Percentiles rank a stretch among this genome's conserved stretches.
These are phyloP conservation scores for Cerioporus squamosus DNA, from an alignment of 1,284 basidiomycete species.

Conservation along the genomic window DNA sequence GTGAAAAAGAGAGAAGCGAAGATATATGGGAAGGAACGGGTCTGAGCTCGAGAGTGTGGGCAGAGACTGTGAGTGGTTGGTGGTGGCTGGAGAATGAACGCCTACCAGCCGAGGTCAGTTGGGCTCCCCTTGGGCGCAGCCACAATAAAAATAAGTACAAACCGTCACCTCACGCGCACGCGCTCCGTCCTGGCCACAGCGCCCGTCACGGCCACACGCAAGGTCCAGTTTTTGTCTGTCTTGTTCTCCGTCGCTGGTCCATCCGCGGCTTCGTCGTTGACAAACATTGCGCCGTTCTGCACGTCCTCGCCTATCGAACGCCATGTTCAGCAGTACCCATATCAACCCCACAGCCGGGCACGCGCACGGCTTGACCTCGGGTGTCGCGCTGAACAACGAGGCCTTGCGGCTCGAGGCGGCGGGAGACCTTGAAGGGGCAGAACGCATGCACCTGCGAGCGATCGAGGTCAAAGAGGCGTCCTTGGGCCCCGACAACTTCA, in stretches of 20 bases:
- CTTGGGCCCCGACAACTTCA: constrained; percentile 20
- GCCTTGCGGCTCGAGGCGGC: constrained; percentile 26
- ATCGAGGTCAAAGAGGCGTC: constrained; percentile 33
- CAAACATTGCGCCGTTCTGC: not conserved
- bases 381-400: constrained; percentile 26
- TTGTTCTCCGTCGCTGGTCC: not conserved
- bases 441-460: constrained; percentile 34
- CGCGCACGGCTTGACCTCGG: constrained; percentile 9
- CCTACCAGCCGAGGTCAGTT: constrained; percentile 18
- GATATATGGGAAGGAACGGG: constrained; percentile 27
- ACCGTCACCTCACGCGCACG: not conserved
- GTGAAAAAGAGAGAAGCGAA: constrained; percentile 38
- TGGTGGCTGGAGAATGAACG: constrained; percentile 27
- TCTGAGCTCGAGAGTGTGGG: constrained; percentile 19
- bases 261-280: not conserved
- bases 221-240: not conserved
- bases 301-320: not conserved
- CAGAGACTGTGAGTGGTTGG: constrained; percentile 17
- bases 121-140: constrained; percentile 19
- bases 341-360: constrained; percentile 18
- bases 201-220: not conserved
- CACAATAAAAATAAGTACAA: constrained; percentile 25
- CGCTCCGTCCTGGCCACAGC: not conserved
- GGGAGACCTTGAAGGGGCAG: constrained; percentile 36
- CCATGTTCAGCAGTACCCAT: not conserved